Evolutionary conservation across 805 yeast species (phyloP).

Genomic region (Millerago galiae): DNA sequence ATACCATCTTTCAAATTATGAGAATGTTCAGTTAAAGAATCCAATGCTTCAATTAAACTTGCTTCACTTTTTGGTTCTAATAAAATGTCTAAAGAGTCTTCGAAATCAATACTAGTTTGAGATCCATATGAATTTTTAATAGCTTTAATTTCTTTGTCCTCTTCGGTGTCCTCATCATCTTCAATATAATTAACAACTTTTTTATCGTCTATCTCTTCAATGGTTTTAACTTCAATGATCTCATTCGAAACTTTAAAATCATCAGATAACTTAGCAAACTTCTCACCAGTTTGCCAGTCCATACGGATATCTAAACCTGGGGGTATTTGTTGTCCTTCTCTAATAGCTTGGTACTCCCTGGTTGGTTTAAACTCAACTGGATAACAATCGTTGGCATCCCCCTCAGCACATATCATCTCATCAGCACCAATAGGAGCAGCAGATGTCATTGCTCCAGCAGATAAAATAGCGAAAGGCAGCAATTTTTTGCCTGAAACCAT

Average conservation of each 20-base stretch:
- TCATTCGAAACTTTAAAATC: background rate
- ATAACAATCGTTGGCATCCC: conserved; percentile 46
- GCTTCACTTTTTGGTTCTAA: background rate
- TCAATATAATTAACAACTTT: background rate
- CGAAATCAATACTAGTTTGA: conserved; percentile 14
- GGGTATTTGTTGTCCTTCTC: conserved; percentile 72
- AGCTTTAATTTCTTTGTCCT: conserved; percentile 13
- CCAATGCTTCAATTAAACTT: conserved; percentile 22
- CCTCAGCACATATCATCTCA: conserved; percentile 33
- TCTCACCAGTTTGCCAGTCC: conserved; percentile 63
- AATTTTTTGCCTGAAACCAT: background rate
- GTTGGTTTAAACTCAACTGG: conserved; percentile 59
- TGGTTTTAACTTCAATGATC: background rate
- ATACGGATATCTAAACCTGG: conserved; percentile 64
- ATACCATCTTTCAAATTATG: conserved; percentile 63
- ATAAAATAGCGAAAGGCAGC: background rate
- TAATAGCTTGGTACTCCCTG: conserved; percentile 60
- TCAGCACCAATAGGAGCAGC: conserved; percentile 8
- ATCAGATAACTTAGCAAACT: conserved; percentile 57
- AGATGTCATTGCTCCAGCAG: background rate
- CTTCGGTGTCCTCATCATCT: conserved; percentile 17
- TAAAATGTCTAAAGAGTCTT: conserved; percentile 9
- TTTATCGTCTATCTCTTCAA: background rate
- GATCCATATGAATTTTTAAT: conserved; percentile 21
- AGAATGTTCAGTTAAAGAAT: conserved; percentile 49